Evolutionary conservation across 169 alveolate genomes (phyloP).

Genomic region (Plasmodium falciparum): DNA sequence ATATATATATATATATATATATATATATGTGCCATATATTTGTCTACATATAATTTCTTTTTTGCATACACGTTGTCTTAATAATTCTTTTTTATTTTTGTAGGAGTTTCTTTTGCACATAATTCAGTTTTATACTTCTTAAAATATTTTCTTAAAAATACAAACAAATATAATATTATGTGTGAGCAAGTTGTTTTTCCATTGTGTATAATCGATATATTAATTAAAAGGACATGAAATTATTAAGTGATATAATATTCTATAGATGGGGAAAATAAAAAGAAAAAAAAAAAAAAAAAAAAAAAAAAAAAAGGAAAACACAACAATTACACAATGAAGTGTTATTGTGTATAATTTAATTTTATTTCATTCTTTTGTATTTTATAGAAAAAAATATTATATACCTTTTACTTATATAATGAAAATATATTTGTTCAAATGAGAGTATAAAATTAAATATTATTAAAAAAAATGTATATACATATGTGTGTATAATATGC

Average conservation of each 20-base stretch:
- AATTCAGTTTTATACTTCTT: constrained; percentile 36
- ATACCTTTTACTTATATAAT: no score
- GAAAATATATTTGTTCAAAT: no score
- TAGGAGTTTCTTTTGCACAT: constrained; percentile 45
- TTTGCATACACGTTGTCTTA: not conserved
- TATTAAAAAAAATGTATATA: no score
- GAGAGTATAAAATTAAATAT: no score
- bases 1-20: not conserved
- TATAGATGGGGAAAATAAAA: not conserved
- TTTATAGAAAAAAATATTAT: no score
- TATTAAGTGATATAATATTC: no score
- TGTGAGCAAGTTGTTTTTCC: constrained; percentile 69
- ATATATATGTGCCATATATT: not conserved
- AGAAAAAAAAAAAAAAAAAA: not conserved
- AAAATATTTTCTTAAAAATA: constrained; percentile 23
- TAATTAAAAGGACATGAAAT: constrained; percentile 2
- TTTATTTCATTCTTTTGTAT: not conserved
- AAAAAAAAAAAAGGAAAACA: not conserved
- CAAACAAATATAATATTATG: constrained; percentile 9
- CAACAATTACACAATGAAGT: no score
- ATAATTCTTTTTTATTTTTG: constrained; percentile 1
- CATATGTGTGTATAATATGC: no score
- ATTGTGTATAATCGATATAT: constrained; percentile 70
- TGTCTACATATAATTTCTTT: not conserved
- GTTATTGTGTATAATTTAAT: no score